A percentile compares a stretch with the other conserved stretches of the same genome.
Evolutionary conservation across 306 rosid species (phyloP).

Genomic region (Vigna trinervia): DNA sequence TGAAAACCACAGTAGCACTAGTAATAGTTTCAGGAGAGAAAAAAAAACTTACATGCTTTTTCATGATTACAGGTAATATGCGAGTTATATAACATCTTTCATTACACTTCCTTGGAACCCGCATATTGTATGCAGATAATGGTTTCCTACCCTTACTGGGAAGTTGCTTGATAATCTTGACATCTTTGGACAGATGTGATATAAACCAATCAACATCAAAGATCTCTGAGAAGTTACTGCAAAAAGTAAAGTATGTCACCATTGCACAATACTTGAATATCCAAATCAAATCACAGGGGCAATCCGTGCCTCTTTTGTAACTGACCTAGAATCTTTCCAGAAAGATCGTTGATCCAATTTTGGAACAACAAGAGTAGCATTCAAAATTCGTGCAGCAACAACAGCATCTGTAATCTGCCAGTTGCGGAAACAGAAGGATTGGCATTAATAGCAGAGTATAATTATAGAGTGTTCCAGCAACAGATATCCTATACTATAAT

Average conservation of each 20-base stretch:
- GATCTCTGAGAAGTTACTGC: constrained; percentile 97
- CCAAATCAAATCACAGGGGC: constrained; percentile 29
- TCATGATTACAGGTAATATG: constrained; percentile 84
- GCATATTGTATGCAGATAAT: constrained; percentile 74
- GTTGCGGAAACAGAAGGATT: constrained; percentile 43
- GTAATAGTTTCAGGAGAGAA: constrained; percentile 46
- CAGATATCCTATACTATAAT: constrained; percentile 21
- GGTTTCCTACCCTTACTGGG: constrained; percentile 74
- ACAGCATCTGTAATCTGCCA: constrained; percentile 97
- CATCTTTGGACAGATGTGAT: constrained; percentile 76
- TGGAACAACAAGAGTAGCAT: constrained; percentile 95
- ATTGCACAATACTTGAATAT: constrained; percentile 19
- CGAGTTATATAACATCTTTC: constrained; percentile 91
- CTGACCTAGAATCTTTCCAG: constrained; percentile 97
- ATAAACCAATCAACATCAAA: constrained; percentile 89
- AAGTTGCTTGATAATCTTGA: constrained; percentile 85
- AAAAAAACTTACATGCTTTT: constrained; percentile 83
- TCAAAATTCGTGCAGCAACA: constrained; percentile 93
- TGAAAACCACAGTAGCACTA: constrained; percentile 26
- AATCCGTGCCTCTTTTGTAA: constrained; percentile 33
- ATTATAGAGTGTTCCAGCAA: constrained; percentile 30
- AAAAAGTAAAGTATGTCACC: constrained; percentile 46
- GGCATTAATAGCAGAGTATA: constrained; percentile 29
- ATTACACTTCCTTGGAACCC: constrained; percentile 94
- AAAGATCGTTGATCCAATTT: constrained; percentile 92